Conservation (phyloP, 2,329 filamentous ascomycete genomes). For the Intubia oerlemansii region DNA sequence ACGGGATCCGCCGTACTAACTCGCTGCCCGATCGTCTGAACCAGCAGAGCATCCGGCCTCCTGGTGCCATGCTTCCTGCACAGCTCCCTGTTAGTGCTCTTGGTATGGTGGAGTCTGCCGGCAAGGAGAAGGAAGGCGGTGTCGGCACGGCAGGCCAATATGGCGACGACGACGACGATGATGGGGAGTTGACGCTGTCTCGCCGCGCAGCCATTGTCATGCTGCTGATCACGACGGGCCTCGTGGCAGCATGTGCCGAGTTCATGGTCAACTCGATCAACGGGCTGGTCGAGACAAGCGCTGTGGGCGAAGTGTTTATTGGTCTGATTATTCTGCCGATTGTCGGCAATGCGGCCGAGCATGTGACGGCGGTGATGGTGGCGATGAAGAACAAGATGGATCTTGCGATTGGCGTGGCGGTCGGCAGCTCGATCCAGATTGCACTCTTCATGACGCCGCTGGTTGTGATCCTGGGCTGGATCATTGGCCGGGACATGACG, state of each 20-base stretch:
- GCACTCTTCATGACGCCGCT: slow-evolving; percentile 49
- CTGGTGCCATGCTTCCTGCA: slow-evolving; percentile 27
- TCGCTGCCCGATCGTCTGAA: slow-evolving; percentile 52
- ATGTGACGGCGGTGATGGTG: slow-evolving; percentile 46
- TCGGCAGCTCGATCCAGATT: slow-evolving; percentile 53
- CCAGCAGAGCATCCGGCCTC: slow-evolving; percentile 19
- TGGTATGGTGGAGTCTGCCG: slow-evolving; percentile 7
- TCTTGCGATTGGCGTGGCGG: slow-evolving; percentile 48
- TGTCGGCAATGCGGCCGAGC: slow-evolving; percentile 53
- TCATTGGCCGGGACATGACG: slow-evolving; percentile 45
- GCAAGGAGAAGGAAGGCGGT: background rate
- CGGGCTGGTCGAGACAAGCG: slow-evolving; percentile 32
- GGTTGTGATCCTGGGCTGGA: slow-evolving; percentile 52
- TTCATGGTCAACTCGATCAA: slow-evolving; percentile 49
- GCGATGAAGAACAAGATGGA: slow-evolving; percentile 62
- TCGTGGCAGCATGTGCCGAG: slow-evolving; percentile 48
- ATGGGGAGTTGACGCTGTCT: slow-evolving; percentile 22
- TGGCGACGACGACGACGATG: slow-evolving; percentile 8
- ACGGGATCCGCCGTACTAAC: slow-evolving; percentile 50
- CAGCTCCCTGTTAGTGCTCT: slow-evolving; percentile 20
- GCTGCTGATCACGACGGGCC: slow-evolving; percentile 38
- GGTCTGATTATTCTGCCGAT: slow-evolving; percentile 53
- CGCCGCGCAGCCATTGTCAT: slow-evolving; percentile 36
- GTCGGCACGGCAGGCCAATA: no score
- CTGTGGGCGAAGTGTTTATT: slow-evolving; percentile 44